phyloP scores from a whole-genome alignment of 768 basidiomycete genomes.

The Agaricus subrufescens region DNA sequence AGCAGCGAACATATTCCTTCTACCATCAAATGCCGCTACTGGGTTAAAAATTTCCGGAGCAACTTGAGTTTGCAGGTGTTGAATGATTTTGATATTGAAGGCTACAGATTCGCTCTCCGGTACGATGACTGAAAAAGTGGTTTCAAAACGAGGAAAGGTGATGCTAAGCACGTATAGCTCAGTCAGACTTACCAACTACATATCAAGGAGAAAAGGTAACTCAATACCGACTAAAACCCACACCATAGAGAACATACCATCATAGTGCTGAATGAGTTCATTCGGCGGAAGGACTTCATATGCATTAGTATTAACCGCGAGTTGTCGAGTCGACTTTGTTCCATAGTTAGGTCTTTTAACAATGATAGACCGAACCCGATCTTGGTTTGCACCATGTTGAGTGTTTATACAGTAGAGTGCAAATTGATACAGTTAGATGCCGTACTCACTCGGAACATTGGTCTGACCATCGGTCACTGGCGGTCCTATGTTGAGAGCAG shows the following conservation, averaged over 20 bases:
- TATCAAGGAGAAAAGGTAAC: slow-evolving; percentile 9
- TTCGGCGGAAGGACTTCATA: slow-evolving; percentile 61
- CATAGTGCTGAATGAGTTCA: slow-evolving; percentile 69
- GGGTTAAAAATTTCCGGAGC: slow-evolving; percentile 70
- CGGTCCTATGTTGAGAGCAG: neutral
- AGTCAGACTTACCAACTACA: slow-evolving; percentile 38
- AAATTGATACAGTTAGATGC: neutral
- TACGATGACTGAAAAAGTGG: slow-evolving; percentile 60
- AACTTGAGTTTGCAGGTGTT: slow-evolving; percentile 50
- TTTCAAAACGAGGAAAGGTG: slow-evolving; percentile 40
- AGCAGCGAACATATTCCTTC: slow-evolving; percentile 69
- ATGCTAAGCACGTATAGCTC: neutral
- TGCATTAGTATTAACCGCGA: slow-evolving; percentile 51
- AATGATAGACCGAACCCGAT: slow-evolving; percentile 50
- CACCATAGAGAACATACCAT: slow-evolving; percentile 45
- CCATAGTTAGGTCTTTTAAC: slow-evolving; percentile 68
- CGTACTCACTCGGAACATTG: slow-evolving; percentile 2
- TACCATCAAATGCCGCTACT: slow-evolving; percentile 70
- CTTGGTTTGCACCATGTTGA: neutral
- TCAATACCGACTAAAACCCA: slow-evolving; percentile 2
- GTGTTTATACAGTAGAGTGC: neutral
- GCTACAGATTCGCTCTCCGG: slow-evolving; percentile 38
- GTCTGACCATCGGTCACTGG: neutral
- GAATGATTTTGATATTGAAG: slow-evolving; percentile 64
- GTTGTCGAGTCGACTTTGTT: slow-evolving; percentile 35